phyloP scores from a whole-genome alignment of 2,329 filamentous ascomycete species.

The Dryadomyces quercivorus region DNA sequence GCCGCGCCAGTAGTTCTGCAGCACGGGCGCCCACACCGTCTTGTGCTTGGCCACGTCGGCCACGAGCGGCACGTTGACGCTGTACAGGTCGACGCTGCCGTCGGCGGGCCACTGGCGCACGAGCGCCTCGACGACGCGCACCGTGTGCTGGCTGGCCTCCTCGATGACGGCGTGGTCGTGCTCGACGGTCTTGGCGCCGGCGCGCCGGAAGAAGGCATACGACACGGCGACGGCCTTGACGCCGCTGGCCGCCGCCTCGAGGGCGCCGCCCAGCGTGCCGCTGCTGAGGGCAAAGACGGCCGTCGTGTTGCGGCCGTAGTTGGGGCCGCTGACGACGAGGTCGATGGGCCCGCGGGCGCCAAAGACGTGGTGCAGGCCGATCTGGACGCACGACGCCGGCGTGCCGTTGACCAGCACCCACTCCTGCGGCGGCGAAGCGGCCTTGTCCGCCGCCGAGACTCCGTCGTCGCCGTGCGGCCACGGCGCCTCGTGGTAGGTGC shows the following conservation, averaged over 20 bases:
- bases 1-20: slow-evolving; percentile 84
- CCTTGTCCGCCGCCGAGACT: too few species aligned
- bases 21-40: slow-evolving; percentile 71
- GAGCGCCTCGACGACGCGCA: slow-evolving; percentile 69
- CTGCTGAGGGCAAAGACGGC: slow-evolving; percentile 67
- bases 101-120: slow-evolving; percentile 60
- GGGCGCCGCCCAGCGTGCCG: slow-evolving; percentile 63
- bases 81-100: slow-evolving; percentile 67
- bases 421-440: slow-evolving; percentile 44
- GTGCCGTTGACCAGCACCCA: slow-evolving; percentile 76
- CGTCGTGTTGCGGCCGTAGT: slow-evolving; percentile 74
- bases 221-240: slow-evolving; percentile 67
- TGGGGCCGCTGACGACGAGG: slow-evolving; percentile 67
- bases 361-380: slow-evolving; percentile 72
- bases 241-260: slow-evolving; percentile 64
- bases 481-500: slow-evolving; percentile 52
- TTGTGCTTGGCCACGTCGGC: slow-evolving; percentile 60
- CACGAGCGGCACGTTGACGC: slow-evolving; percentile 78
- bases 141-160: slow-evolving; percentile 61
- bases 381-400: slow-evolving; percentile 70
- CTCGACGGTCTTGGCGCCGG: slow-evolving; percentile 36
- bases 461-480: slow-evolving; percentile 15
- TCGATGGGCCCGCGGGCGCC: slow-evolving; percentile 59
- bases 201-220: slow-evolving; percentile 67
- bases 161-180: slow-evolving; percentile 74